These are phyloP conservation scores for Cryomyces minteri DNA, from an alignment of 495 filamentous ascomycete species.

Conservation along the genomic window DNA sequence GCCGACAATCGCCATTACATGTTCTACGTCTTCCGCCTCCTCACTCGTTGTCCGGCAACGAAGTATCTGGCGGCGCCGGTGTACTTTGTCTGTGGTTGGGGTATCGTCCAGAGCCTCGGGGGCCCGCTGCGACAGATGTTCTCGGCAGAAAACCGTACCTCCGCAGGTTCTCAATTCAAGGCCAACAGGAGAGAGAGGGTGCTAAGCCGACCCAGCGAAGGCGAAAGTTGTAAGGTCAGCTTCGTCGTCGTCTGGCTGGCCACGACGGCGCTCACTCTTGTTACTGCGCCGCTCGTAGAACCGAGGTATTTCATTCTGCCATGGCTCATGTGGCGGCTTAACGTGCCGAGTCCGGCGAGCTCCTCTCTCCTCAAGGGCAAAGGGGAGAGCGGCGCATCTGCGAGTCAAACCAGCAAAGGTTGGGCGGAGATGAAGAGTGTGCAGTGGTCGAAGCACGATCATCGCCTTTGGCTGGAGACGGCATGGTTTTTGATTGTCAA, in stretches of 20 bases:
- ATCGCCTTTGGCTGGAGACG: constrained; percentile 51
- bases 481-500: constrained; percentile 62
- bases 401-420: background rate
- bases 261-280: constrained; percentile 53
- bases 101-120: constrained; percentile 36
- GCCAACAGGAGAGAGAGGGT: background rate
- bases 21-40: constrained; percentile 86
- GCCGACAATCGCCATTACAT: constrained; percentile 95
- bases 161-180: background rate
- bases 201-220: constrained; percentile 6
- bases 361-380: background rate
- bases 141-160: background rate
- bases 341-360: constrained; percentile 33
- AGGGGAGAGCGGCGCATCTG: constrained; percentile 3
- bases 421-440: background rate
- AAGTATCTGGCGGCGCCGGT: constrained; percentile 49
- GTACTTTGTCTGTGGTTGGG: constrained; percentile 45
- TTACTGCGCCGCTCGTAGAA: constrained; percentile 84
- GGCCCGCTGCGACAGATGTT: constrained; percentile 1
- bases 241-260: constrained; percentile 52
- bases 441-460: constrained; percentile 12
- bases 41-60: constrained; percentile 38
- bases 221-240: constrained; percentile 22
- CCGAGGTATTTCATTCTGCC: constrained; percentile 88
- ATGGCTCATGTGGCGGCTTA: constrained; percentile 84